Conservation (phyloP, 768 basidiomycete species). For the Coprinellus micaceus region DNA sequence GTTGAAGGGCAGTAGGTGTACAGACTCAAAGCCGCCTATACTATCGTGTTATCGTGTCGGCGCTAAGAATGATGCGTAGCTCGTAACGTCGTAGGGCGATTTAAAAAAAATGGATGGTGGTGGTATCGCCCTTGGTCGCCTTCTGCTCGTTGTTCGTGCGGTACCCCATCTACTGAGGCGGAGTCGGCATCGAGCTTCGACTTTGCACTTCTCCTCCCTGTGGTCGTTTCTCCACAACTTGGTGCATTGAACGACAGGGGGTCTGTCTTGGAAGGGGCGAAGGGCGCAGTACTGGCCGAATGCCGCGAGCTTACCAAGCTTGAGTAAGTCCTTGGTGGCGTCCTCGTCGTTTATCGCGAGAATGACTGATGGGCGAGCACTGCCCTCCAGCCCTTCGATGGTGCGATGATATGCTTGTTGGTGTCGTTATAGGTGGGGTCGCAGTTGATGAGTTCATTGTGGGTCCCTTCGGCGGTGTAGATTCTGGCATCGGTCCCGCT, state of each 20-base stretch:
- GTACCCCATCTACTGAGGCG: too few species aligned
- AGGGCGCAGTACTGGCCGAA: slow-evolving; percentile 14
- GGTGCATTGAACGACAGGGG: slow-evolving; percentile 13
- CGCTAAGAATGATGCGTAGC: too few species aligned
- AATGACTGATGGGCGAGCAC: not conserved
- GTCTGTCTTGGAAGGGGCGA: slow-evolving; percentile 14
- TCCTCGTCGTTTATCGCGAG: not conserved
- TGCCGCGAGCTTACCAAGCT: slow-evolving; percentile 2
- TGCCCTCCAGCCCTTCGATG: not conserved
- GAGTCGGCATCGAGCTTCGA: not conserved
- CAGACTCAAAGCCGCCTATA: too few species aligned
- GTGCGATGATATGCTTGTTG: not conserved
- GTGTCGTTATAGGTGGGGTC: not conserved
- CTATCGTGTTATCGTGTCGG: too few species aligned
- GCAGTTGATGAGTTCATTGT: not conserved
- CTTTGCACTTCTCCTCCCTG: not conserved
- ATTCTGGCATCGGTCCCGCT: not conserved
- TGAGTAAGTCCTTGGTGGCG: not conserved
- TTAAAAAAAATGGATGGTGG: too few species aligned
- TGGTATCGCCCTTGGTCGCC: too few species aligned
- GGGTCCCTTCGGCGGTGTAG: not conserved
- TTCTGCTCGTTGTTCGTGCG: too few species aligned
- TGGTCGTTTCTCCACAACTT: slow-evolving; percentile 16
- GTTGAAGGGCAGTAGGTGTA: too few species aligned
- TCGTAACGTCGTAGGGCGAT: too few species aligned